phyloP scores from a whole-genome alignment of 495 filamentous ascomycete species.

The Mytilinidion resinicola region DNA sequence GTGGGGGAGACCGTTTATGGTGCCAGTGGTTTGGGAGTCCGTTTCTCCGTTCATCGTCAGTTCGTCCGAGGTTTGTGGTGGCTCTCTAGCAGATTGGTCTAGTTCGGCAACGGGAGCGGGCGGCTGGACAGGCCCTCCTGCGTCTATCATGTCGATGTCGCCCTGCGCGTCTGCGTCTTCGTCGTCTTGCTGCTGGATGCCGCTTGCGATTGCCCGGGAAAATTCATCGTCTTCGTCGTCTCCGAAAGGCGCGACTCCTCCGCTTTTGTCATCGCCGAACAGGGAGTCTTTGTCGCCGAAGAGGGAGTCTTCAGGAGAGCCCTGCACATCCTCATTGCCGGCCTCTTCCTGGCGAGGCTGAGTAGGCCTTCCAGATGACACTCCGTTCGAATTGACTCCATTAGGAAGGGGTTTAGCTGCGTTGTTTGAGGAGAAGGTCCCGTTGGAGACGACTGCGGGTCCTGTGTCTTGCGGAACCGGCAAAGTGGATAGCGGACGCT shows the following conservation, averaged over 20 bases:
- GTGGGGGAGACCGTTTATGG: conserved; percentile 47
- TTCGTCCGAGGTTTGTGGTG: conserved; percentile 1
- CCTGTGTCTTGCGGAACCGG: conserved; percentile 67
- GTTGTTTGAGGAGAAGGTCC: conserved; percentile 63
- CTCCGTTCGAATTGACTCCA: conserved; percentile 46
- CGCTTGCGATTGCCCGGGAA: conserved; percentile 63
- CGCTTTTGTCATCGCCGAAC: conserved; percentile 61
- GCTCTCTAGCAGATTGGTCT: conserved; percentile 1
- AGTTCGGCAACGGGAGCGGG: conserved; percentile 1
- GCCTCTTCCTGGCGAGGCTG: conserved; percentile 19
- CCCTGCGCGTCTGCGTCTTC: conserved; percentile 45
- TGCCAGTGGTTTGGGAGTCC: conserved; percentile 7
- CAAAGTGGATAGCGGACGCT: conserved; percentile 67
- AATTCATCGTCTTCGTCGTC: conserved; percentile 86
- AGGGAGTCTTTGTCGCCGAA: conserved; percentile 64
- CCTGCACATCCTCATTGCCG: conserved; percentile 39
- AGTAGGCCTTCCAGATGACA: conserved; percentile 4
- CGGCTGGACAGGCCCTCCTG: conserved; percentile 35
- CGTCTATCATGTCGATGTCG: conserved; percentile 38
- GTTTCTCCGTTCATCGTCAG: conserved; percentile 7
- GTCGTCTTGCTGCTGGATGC: conserved; percentile 39
- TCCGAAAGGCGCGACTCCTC: conserved; percentile 25
- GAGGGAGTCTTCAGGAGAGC: conserved; percentile 65
- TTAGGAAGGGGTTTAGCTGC: conserved; percentile 45
- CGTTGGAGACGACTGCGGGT: conserved; percentile 50